Evolutionary conservation across 495 filamentous ascomycete species (phyloP), one percentile per base, ranked within the genome.

Genomic region (Aspergillus haitiensis): DNA sequence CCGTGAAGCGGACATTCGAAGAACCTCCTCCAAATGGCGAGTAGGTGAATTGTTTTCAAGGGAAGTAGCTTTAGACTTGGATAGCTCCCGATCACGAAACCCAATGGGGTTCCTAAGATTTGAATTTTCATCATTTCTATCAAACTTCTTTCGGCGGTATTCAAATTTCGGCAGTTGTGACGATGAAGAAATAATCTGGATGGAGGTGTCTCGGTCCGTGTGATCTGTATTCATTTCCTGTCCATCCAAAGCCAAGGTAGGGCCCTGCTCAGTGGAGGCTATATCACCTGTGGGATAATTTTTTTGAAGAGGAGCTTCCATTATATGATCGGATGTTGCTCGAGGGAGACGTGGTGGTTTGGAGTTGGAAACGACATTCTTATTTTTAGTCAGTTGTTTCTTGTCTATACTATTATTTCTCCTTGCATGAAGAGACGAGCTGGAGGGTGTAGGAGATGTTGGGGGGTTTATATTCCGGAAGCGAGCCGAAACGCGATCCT

Each of bases 111-210:
- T 8, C n/a, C n/a, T 47, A 18, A 7, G 5, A 47, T 21, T 10
- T 15, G 27, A 9, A 3, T 58, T 52, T 13, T 32, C 39, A 11
- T 31, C 31, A 3, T 31, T 4, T 16, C 37, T 40, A 21, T 18
- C 32, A 35, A 42, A 15, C 40, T 66, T 70, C 52, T 60, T 67
- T n/a, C 67, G 62, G n/a, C 76, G 71, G 63, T 80, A 82, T 64
- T 78, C 71, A 59, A 81, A 82, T 54, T 74, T 73, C 2, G 75
- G 70, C 55, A 79, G 61, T 48, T 77, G 73, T 11, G 78, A 80
- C 5, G 76, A 75, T 10, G 78, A 77, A 49, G 74, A 67, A 18
- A 74, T 48, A 4, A 78, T 67, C 45, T 63, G 65, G 35, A 79
- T 55, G 7, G 77, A 76, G 2, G 58, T 57, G 11, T 67, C 65